phyloP scores from a whole-genome alignment of 2,329 filamentous ascomycete species.

The Hypoxylon sp. region DNA sequence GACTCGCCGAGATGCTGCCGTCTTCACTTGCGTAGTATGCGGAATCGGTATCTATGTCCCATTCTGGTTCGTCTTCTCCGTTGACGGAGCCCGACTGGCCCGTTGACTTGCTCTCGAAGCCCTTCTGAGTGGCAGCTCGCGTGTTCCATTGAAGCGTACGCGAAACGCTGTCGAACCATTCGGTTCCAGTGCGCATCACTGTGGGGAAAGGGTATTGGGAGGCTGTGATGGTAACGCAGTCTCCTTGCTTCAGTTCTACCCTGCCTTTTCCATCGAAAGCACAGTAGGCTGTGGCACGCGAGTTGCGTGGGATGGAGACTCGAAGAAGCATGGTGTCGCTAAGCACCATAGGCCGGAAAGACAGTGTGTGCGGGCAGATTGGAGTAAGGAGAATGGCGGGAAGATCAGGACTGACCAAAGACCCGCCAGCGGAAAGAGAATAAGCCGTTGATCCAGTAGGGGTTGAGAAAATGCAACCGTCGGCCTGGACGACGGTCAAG shows the following conservation, averaged over 20 bases:
- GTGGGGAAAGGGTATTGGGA: slow-evolving; percentile 98
- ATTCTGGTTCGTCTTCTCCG: slow-evolving; percentile 74
- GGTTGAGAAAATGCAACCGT: slow-evolving; percentile 97
- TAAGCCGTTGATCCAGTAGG: slow-evolving; percentile 96
- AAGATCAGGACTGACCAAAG: slow-evolving; percentile 95
- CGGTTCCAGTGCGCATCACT: slow-evolving; percentile 87
- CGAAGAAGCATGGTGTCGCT: slow-evolving; percentile 94
- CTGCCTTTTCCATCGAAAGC: slow-evolving; percentile 98
- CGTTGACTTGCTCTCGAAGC: slow-evolving; percentile 72
- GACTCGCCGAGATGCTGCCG: slow-evolving; percentile 76
- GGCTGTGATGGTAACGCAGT: slow-evolving; percentile 95
- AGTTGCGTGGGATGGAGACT: slow-evolving; percentile 86
- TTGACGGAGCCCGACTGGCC: slow-evolving; percentile 66
- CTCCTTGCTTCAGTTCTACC: slow-evolving; percentile 91
- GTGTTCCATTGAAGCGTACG: slow-evolving; percentile 96
- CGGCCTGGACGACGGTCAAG: slow-evolving; percentile 94
- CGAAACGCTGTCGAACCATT: slow-evolving; percentile 98
- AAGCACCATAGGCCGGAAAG: slow-evolving; percentile 97
- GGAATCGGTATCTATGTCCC: slow-evolving; percentile 95
- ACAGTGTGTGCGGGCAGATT: slow-evolving; percentile 96
- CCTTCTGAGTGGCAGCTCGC: slow-evolving; percentile 91
- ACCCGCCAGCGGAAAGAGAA: slow-evolving; percentile 94
- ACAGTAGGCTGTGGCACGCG: slow-evolving; percentile 94
- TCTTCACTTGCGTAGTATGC: slow-evolving; percentile 81
- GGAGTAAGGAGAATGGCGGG: slow-evolving; percentile 96